Evolutionary conservation across 108 stramenopile species (phyloP).

Genomic region (Fragilaria crotonensis): DNA sequence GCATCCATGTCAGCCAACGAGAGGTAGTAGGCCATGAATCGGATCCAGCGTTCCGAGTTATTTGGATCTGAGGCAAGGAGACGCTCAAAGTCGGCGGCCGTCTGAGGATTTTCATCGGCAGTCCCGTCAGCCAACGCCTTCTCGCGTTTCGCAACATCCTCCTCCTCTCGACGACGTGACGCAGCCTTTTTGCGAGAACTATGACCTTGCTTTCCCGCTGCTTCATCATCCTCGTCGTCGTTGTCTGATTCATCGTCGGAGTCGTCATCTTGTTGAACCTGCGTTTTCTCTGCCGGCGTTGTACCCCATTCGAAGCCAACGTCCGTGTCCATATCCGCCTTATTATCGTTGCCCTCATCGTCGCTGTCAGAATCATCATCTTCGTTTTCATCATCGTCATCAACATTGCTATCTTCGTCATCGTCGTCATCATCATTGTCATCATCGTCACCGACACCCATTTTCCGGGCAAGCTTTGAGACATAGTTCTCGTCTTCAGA

Average conservation of each 20-base stretch:
- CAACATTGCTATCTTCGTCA: slow-evolving; percentile 18
- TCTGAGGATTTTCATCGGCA: slow-evolving; percentile 84
- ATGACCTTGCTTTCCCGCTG: slow-evolving; percentile 43
- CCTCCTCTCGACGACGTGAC: slow-evolving; percentile 56
- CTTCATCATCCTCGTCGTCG: slow-evolving; percentile 43
- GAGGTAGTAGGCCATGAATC: slow-evolving; percentile 95
- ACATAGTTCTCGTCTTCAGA: slow-evolving; percentile 60
- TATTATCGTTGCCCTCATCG: slow-evolving; percentile 11
- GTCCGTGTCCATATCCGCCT: slow-evolving; percentile 58
- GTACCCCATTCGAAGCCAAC: slow-evolving; percentile 81
- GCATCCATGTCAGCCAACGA: slow-evolving; percentile 87
- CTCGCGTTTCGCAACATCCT: slow-evolving; percentile 73
- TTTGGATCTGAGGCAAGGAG: slow-evolving; percentile 87
- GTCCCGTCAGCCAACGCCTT: slow-evolving; percentile 81
- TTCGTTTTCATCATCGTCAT: slow-evolving; percentile 17
- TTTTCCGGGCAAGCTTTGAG: slow-evolving; percentile 59
- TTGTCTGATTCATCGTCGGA: slow-evolving; percentile 36
- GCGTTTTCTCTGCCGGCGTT: background rate
- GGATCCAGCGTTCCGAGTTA: slow-evolving; percentile 88
- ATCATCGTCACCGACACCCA: slow-evolving; percentile 25
- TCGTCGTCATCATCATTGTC: slow-evolving; percentile 21
- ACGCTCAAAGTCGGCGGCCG: slow-evolving; percentile 92
- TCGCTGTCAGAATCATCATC: slow-evolving; percentile 13
- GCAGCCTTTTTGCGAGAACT: slow-evolving; percentile 76
- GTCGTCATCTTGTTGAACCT: slow-evolving; percentile 27